Conservation (phyloP, 768 basidiomycete species). For the Lactifluus piperatus region DNA sequence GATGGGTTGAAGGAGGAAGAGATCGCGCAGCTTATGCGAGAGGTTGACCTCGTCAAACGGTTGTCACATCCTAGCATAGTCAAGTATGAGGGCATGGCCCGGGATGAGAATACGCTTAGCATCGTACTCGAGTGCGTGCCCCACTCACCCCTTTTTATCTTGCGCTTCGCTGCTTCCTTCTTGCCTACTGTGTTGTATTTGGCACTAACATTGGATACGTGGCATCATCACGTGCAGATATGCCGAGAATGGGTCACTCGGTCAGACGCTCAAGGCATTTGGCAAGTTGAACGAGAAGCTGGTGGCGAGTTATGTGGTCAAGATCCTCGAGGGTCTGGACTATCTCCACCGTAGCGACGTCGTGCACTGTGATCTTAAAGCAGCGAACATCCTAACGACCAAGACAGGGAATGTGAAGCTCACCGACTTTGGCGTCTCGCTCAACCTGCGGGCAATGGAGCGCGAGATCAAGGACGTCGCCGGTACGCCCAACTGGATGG, state of each 20-base stretch:
- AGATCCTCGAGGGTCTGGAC: conserved; percentile 91
- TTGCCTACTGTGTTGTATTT: not conserved
- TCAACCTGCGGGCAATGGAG: conserved; percentile 88
- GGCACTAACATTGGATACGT: not conserved
- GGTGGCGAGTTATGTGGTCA: conserved; percentile 88
- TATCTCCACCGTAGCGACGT: conserved; percentile 87
- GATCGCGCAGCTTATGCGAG: conserved; percentile 83
- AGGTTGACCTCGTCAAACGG: conserved; percentile 88
- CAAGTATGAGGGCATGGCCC: conserved; percentile 93
- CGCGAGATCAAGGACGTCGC: conserved; percentile 78
- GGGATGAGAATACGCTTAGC: conserved; percentile 81
- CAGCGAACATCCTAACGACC: conserved; percentile 97
- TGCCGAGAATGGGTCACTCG: conserved; percentile 93
- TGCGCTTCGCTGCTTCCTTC: not conserved
- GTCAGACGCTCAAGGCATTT: conserved; percentile 87
- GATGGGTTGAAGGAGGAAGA: conserved; percentile 89
- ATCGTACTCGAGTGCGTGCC: conserved; percentile 85
- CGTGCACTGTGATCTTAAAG: conserved; percentile 97
- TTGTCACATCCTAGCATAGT: conserved; percentile 93
- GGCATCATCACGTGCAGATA: conserved; percentile 45
- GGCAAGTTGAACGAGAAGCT: conserved; percentile 89
- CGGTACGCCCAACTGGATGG: conserved; percentile 99
- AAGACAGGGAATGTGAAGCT: conserved; percentile 98
- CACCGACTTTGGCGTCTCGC: conserved; percentile 94
- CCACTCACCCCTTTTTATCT: conserved; percentile 10